Evolutionary conservation across 2,329 filamentous ascomycete species (phyloP), one percentile per base, ranked within the genome.

Genomic region (Sporothrix pallida): DNA sequence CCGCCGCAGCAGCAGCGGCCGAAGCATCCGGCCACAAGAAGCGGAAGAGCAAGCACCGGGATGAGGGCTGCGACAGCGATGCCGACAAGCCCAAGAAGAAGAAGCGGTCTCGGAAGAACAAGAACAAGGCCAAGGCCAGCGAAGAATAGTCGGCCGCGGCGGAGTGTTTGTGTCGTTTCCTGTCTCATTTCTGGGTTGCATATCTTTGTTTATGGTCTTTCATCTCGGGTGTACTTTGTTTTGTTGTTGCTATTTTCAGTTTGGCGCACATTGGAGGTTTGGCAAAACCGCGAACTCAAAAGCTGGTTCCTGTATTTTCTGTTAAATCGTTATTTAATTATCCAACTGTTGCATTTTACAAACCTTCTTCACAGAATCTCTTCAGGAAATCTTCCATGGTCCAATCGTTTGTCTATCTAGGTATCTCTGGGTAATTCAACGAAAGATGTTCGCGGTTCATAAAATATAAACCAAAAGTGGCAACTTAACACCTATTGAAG

Each of bases 41-140:
- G 72, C 79, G 77, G 76, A 79, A 79, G 76, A 75, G 76, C 52
- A 79, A 79, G 77, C 75, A 77, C 46, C 77, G 81, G 73, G 77
- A 81, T 76, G 80, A 72, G n/a, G 56, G 50, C 20, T 26, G 71
- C 48, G n/a, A 63, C 10, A 31, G 23, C 54, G 56, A 63, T 5
- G 50, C 37, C 15, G 42, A 68, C 69, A 74, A 72, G 54, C 67
- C 67, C 67, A 74, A 74, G 72, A 88, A 85, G 82, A 81, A 86
- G 79, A 88, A 86, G 83, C 84, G 86, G 78, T 85, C 85, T 79
- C 81, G 80, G 71, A 84, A 82, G 75, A 84, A 72, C 72, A 73
- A 73, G 46, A 74, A 54, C 56, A 74, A 74, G 72, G 56, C 17
- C 52, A 74, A 73, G 67, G 73, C 60, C 42, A 67, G 42, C 17